These are phyloP conservation scores for Tanacetum coccineum DNA, from an alignment of 129 eudicot species.

Conservation along the genomic window DNA sequence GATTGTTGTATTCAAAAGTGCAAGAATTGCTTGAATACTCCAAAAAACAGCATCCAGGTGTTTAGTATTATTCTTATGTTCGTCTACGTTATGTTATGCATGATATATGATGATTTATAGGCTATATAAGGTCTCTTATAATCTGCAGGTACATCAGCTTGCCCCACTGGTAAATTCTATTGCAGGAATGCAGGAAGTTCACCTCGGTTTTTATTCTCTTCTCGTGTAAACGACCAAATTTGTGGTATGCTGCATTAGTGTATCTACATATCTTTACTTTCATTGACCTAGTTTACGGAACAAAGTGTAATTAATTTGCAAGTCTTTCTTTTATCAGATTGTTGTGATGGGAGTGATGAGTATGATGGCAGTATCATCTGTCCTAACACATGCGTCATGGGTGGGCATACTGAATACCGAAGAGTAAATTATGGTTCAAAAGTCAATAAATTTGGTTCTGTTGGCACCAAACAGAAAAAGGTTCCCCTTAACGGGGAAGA, in stretches of 20 bases:
- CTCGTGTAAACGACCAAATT: constrained; percentile 84
- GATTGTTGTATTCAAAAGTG: no score
- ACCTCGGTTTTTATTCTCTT: constrained; percentile 80
- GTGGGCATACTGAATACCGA: constrained; percentile 69
- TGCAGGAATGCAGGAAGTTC: constrained; percentile 80
- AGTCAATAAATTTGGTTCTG: constrained; percentile 20
- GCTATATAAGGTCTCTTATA: not conserved
- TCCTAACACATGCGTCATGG: constrained; percentile 87
- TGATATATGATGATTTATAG: no score
- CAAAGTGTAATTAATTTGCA: not conserved
- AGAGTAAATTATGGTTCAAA: constrained; percentile 33
- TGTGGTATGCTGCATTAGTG: constrained; percentile 57
- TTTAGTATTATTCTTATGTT: no score
- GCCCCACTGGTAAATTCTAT: constrained; percentile 82
- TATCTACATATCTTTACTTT: not conserved
- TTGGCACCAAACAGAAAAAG: constrained; percentile 30
- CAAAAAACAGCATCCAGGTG: no score
- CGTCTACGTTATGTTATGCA: no score
- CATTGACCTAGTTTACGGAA: not conserved
- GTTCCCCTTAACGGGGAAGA: constrained; percentile 36
- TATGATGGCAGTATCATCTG: constrained; percentile 60
- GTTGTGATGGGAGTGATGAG: constrained; percentile 99
- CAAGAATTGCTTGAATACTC: no score
- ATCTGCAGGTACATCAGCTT: constrained; percentile 82
- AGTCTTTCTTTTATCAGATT: constrained; percentile 43